Conservation (phyloP, 208 protist genomes). For the Trypanosoma caninum region DNA sequence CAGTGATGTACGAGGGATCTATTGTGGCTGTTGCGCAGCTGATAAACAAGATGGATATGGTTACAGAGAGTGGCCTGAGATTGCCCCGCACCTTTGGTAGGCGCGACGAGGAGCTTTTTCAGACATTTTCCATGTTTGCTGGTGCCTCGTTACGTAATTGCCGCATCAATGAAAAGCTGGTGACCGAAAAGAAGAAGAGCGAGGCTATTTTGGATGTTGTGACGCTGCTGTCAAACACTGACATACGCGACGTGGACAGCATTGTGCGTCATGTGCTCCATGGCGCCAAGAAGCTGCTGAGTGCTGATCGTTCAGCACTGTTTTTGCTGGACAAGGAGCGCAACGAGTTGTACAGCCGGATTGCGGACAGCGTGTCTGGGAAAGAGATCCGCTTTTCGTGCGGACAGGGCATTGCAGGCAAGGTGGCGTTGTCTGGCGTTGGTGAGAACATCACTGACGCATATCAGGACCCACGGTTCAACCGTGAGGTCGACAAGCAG, state of each 20-base stretch:
- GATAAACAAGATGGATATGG: conserved; percentile 73
- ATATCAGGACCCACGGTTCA: conserved; percentile 72
- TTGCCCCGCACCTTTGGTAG: conserved; percentile 44
- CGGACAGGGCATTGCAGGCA: conserved; percentile 72
- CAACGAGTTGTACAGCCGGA: conserved; percentile 72
- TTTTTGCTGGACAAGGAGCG: conserved; percentile 82
- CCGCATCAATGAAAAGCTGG: conserved; percentile 56
- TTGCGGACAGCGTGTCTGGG: conserved; percentile 60
- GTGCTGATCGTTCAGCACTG: conserved; percentile 65
- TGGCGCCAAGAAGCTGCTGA: conserved; percentile 66
- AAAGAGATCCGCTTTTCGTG: conserved; percentile 77
- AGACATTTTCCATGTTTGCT: conserved; percentile 71
- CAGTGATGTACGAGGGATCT: conserved; percentile 59
- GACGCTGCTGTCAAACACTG: conserved; percentile 65
- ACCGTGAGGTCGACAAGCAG: conserved; percentile 70
- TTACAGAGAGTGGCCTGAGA: conserved; percentile 47
- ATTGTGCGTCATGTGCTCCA: conserved; percentile 68
- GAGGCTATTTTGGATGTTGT: conserved; percentile 70
- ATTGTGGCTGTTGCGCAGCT: conserved; percentile 74
- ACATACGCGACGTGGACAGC: conserved; percentile 69
- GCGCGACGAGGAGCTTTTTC: conserved; percentile 67
- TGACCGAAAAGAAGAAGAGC: conserved; percentile 67
- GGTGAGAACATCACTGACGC: conserved; percentile 74
- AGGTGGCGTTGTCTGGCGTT: conserved; percentile 54
- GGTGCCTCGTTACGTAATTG: conserved; percentile 68